Conservation (phyloP, 1,284 basidiomycete species). For the Sporisorium sorghi region DNA sequence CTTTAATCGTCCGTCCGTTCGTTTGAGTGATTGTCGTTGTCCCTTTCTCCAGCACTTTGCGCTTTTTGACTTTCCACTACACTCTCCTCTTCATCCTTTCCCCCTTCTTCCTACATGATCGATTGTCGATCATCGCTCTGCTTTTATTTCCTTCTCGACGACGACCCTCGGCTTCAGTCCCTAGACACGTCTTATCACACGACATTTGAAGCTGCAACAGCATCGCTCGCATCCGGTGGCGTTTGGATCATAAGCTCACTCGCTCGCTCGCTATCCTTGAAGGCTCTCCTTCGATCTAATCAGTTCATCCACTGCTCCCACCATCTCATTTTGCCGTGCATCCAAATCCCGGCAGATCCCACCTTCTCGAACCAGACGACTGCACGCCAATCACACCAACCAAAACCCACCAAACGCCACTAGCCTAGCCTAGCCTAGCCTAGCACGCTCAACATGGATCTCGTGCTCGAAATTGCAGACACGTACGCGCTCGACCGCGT, state of each 20-base stretch:
- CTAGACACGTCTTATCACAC: not conserved
- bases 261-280: too few relatives aligned
- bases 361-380: not conserved
- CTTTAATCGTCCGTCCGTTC: not conserved
- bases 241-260: too few relatives aligned
- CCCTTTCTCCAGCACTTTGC: not conserved
- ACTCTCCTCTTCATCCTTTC: not conserved
- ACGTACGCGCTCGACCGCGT: conserved; percentile 80
- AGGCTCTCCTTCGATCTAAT: too few relatives aligned
- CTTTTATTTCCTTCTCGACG: too few relatives aligned
- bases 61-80: not conserved
- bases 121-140: not conserved
- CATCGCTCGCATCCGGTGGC: not conserved
- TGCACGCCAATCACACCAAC: not conserved
- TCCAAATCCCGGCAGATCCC: not conserved
- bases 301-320: not conserved
- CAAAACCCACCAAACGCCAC: conserved; percentile 1
- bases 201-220: not conserved
- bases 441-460: conserved; percentile 80
- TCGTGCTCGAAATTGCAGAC: conserved; percentile 80
- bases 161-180: not conserved
- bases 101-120: not conserved
- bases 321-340: conserved; percentile 6
- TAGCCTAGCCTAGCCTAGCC: too few relatives aligned
- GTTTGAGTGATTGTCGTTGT: not conserved